Base-by-base conservation (phyloP, 306 rosid species). In the Glycine latifolia region DNA sequence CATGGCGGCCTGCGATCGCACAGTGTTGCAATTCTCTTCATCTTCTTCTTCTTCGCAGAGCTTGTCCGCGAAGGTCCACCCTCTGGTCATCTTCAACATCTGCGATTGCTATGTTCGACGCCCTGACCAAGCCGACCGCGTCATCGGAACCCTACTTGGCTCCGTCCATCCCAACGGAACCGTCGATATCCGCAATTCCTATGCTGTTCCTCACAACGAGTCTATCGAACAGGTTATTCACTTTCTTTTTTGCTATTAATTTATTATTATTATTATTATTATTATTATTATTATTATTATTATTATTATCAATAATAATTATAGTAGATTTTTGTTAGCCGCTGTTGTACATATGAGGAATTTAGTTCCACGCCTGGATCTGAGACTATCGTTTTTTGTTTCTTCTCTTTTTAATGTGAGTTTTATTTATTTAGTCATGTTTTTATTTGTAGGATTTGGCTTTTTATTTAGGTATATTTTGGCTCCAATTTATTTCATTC, bases 151-250 rank as follows among this genome's bases (percentile, higher is more conserved):
- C 5, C 98, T 94, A 17, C 97, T 94, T 13, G 97, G 98, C 26
- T 92, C 92, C 52, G 65, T 92, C 72, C 82, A 89, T 3, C 89
- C 94, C 31, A 94, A 94, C 8, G 98, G 98, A 76, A 92, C 93
- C 12, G 90, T 94, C 6, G 97, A 94, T 73, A 85, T 94, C 72
- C 87, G 97, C 70, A 94, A 94, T 86, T 91, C 97, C 11, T 94
- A 94, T 54, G 98, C 98, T 8, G 98, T 94, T 84, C 98, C 98
- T 76, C 98, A 94, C 79, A 94, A 59, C n/a, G 98, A 94, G 84
- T 81, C 81, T 35, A 76, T 87, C 10, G 98, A 88, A n/a, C 97
- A 94, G 97, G 98, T 94, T 2, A 59, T 58, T 31, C 69, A 20
- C 41, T 44, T 0, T 68, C 15, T 7, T 15, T 3, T 44, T 44